phyloP scores from a whole-genome alignment of 1,284 basidiomycete species.

The Porphyrellus sp. region DNA sequence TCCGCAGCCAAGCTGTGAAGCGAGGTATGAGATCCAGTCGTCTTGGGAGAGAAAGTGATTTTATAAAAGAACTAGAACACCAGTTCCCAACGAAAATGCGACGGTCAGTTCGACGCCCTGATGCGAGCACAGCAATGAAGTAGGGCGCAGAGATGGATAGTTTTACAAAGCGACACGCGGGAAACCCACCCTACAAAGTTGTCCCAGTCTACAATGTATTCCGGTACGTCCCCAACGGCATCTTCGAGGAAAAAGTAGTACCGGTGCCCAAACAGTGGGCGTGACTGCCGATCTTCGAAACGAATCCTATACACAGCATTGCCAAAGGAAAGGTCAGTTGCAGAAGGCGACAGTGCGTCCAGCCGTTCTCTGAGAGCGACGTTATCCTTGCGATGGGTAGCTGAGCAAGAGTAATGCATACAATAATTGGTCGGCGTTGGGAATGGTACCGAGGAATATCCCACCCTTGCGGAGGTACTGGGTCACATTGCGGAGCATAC shows the following conservation, averaged over 20 bases:
- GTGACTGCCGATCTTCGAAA: conserved; percentile 69
- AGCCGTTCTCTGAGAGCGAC: conserved; percentile 55
- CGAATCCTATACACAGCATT: conserved; percentile 88
- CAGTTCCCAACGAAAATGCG: not conserved
- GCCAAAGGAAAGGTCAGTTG: conserved; percentile 75
- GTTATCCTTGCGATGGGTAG: conserved; percentile 12
- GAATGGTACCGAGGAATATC: conserved; percentile 91
- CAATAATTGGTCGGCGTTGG: conserved; percentile 80
- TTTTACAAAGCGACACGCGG: not conserved
- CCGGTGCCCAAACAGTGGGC: conserved; percentile 80
- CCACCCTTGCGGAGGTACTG: conserved; percentile 81
- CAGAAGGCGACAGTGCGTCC: conserved; percentile 58
- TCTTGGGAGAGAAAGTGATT: not conserved
- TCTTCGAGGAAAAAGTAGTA: conserved; percentile 94
- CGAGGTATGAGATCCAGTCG: conserved; percentile 11
- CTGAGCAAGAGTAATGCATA: conserved; percentile 41
- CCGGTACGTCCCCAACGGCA: conserved; percentile 95
- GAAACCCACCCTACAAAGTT: conserved; percentile 77
- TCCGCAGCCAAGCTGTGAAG: conserved; percentile 73
- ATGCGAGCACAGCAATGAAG: not conserved
- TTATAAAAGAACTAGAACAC: not conserved
- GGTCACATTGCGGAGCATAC: conserved; percentile 92
- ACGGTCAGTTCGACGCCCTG: not conserved
- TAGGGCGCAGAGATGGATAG: not conserved
- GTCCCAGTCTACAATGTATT: conserved; percentile 95